phyloP scores from a whole-genome alignment of 345 rosid genomes.

The Citrus cavaleriei region DNA sequence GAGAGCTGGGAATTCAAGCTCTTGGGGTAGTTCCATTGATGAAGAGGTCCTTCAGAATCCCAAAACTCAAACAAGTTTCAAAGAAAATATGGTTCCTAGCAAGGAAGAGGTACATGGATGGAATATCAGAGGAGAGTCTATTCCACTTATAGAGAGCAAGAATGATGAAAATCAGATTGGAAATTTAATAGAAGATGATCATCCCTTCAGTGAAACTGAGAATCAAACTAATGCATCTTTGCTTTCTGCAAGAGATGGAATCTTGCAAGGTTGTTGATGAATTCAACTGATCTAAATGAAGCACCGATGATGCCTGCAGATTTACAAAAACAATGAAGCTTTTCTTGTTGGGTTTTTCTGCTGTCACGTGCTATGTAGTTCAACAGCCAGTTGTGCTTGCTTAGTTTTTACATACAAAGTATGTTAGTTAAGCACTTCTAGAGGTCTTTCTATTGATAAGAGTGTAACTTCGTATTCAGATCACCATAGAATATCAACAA shows the following conservation, averaged over 20 bases:
- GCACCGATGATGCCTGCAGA: not conserved
- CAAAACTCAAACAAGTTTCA: conserved; percentile 18
- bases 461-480: not conserved
- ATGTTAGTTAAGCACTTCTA: not conserved
- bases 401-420: not conserved
- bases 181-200: conserved; percentile 30
- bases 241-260: conserved; percentile 29
- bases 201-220: conserved; percentile 40
- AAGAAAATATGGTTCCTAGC: conserved; percentile 38
- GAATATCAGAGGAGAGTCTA: conserved; percentile 30
- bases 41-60: conserved; percentile 14
- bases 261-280: conserved; percentile 31
- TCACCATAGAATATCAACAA: not conserved
- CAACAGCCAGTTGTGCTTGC: not conserved
- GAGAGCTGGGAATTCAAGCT: not conserved
- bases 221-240: conserved; percentile 30
- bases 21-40: conserved; percentile 4
- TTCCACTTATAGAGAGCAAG: conserved; percentile 34
- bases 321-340: not conserved
- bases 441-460: not conserved
- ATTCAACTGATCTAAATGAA: not conserved
- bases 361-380: not conserved
- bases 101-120: conserved; percentile 31
- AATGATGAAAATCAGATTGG: conserved; percentile 14
- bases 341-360: not conserved